Evolutionary conservation across 2,329 filamentous ascomycete genomes (phyloP), one percentile per base, ranked within the genome.

Genomic region (Fusarium algeriense): DNA sequence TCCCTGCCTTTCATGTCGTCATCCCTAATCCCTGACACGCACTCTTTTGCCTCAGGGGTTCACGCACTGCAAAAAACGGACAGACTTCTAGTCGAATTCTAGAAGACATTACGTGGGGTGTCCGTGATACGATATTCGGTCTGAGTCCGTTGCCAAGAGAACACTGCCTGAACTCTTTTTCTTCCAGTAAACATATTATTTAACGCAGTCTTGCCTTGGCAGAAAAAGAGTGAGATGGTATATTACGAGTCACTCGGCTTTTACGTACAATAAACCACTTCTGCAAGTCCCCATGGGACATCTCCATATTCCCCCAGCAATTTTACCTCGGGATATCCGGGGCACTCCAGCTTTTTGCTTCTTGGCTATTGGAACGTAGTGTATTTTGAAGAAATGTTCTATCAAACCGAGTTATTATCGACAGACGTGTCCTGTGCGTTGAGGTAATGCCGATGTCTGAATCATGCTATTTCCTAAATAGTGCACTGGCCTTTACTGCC

Each of bases 231-330:
- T 52, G 37, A 35, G 52, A 57, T 56, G n/a, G 34, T 40, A 50
- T 55, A 43, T 44, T 57, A 53, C 62, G 41, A 65, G 62, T 48
- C 45, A 57, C 41, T 52, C 59, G 57, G 40, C 63, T 55, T 69
- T 73, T 75, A 75, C 73, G 73, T 75, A 75, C 73, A 75, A 71
- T 40, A 70, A 58, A 64, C 69, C 53, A 60, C 64, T 56, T n/a
- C n/a, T n/a, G n/a, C n/a, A n/a, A n/a, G 59, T 71, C 67, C 73
- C 73, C 73, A 56, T 71, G 71, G 73, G 73, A 75, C 61, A 71
- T 46, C 54, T 70, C 60, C 58, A 63, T 67, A 44, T 53, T 45
- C 52, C 71, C 67, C 67, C 62, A 65, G 48, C 46, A 64, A 56
- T 53, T 65, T 50, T 49, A 43, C 43, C 43, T 50, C 58, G 59